Percentiles rank a stretch among this genome's conserved stretches.
These are phyloP conservation scores for Sabuloglossum arenarium DNA, from an alignment of 495 filamentous ascomycete genomes.

Conservation along the genomic window DNA sequence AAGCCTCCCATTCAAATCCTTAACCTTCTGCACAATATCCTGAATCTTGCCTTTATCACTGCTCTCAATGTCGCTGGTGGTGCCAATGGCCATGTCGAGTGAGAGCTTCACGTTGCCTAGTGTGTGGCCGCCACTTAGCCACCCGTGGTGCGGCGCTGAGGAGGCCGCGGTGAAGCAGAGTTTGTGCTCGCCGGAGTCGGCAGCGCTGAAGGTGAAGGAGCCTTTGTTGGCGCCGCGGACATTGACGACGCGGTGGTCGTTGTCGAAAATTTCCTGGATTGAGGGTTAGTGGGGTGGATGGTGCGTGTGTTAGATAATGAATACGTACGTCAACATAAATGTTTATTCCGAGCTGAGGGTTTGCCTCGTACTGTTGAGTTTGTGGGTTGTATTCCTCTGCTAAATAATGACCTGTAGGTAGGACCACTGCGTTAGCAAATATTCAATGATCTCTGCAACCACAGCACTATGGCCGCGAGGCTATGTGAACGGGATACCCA, in stretches of 20 bases:
- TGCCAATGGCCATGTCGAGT: constrained; percentile 85
- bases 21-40: constrained; percentile 75
- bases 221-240: constrained; percentile 58
- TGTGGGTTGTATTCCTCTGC: constrained; percentile 60
- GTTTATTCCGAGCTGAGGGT: constrained; percentile 56
- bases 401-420: constrained; percentile 47
- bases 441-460: not conserved
- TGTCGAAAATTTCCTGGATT: constrained; percentile 73
- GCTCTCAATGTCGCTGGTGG: constrained; percentile 85
- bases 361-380: constrained; percentile 38
- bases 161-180: constrained; percentile 80
- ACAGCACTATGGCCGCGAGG: not conserved
- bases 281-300: not conserved
- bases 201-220: constrained; percentile 89
- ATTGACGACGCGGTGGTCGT: constrained; percentile 85
- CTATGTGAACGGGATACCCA: constrained; percentile 17
- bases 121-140: constrained; percentile 41
- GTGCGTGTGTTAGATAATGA: not conserved
- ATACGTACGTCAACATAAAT: constrained; percentile 62
- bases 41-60: constrained; percentile 84
- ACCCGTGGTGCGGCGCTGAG: constrained; percentile 34
- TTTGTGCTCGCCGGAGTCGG: constrained; percentile 81
- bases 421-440: not conserved
- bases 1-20: constrained; percentile 72
- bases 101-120: constrained; percentile 61